Conservation (phyloP, 75 land plant genomes). For the Selaginella moellendorffii region DNA sequence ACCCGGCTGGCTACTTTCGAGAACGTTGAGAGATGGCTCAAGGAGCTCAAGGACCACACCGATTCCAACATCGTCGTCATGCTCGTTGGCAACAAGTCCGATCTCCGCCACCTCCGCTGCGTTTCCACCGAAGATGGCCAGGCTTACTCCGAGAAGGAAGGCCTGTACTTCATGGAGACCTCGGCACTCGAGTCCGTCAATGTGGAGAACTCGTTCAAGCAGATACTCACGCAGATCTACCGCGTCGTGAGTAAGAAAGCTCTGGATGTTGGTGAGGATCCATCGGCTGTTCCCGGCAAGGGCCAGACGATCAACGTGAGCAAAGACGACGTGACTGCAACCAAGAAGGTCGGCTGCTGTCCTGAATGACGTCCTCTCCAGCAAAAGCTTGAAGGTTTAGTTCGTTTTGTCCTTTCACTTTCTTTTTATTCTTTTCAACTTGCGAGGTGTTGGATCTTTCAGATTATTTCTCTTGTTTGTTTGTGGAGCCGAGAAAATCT, state of each 20-base stretch:
- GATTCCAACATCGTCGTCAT: constrained; percentile 22
- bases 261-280: constrained; percentile 40
- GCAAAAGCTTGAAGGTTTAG: not conserved
- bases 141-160: constrained; percentile 10
- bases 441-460: not conserved
- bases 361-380: constrained; percentile 24
- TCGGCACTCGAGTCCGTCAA: constrained; percentile 16
- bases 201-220: constrained; percentile 18
- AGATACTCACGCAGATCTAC: constrained; percentile 11
- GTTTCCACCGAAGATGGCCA: constrained; percentile 17
- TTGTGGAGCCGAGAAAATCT: too few relatives aligned
- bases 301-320: constrained; percentile 54
- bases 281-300: constrained; percentile 38
- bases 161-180: constrained; percentile 11
- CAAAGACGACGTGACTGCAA: constrained; percentile 45
- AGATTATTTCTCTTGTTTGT: too few relatives aligned
- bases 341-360: constrained; percentile 62
- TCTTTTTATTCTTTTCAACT: not conserved
- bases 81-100: constrained; percentile 26
- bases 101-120: constrained; percentile 15
- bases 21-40: constrained; percentile 42
- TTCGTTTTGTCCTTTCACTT: not conserved
- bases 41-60: constrained; percentile 37
- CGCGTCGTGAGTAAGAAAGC: constrained; percentile 1
- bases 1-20: constrained; percentile 42